phyloP scores from a whole-genome alignment of 495 filamentous ascomycete genomes.

The Aspergillus indologenus region DNA sequence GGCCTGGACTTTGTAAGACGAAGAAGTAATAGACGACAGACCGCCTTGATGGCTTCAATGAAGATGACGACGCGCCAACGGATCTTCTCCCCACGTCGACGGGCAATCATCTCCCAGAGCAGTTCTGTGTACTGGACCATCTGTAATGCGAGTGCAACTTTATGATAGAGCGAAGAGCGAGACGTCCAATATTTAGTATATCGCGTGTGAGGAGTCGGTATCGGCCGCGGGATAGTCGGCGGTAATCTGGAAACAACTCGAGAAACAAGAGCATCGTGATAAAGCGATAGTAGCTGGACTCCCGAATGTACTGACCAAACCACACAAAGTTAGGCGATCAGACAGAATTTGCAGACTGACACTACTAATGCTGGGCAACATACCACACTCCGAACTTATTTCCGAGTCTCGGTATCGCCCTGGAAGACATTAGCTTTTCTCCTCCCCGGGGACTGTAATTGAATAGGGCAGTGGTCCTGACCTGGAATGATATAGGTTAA shows the following conservation, averaged over 20 bases:
- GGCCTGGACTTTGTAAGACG: constrained; percentile 80
- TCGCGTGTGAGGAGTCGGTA: constrained; percentile 73
- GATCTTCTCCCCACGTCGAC: constrained; percentile 74
- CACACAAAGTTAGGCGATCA: constrained; percentile 5
- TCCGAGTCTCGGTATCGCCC: constrained; percentile 92
- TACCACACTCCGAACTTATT: constrained; percentile 83
- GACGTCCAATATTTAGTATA: constrained; percentile 89
- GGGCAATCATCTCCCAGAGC: constrained; percentile 81
- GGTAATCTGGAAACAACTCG: constrained; percentile 54
- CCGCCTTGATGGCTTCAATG: constrained; percentile 80
- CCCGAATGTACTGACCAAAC: constrained; percentile 64
- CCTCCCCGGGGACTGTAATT: background rate
- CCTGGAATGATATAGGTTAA: constrained; percentile 94
- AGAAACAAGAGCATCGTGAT: constrained; percentile 87
- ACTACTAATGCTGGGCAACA: constrained; percentile 19
- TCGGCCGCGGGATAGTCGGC: constrained; percentile 39
- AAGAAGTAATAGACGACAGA: constrained; percentile 79
- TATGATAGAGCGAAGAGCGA: constrained; percentile 69
- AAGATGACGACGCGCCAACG: constrained; percentile 89
- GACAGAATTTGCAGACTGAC: constrained; percentile 2
- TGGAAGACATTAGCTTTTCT: constrained; percentile 27
- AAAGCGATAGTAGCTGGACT: constrained; percentile 86
- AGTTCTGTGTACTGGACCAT: constrained; percentile 92
- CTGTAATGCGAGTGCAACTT: constrained; percentile 74
- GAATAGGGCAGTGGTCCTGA: constrained; percentile 27